Percentiles rank a stretch among this genome's conserved stretches.
phyloP scores from a whole-genome alignment of 2,329 filamentous ascomycete genomes.

The Cadophora sp. region DNA sequence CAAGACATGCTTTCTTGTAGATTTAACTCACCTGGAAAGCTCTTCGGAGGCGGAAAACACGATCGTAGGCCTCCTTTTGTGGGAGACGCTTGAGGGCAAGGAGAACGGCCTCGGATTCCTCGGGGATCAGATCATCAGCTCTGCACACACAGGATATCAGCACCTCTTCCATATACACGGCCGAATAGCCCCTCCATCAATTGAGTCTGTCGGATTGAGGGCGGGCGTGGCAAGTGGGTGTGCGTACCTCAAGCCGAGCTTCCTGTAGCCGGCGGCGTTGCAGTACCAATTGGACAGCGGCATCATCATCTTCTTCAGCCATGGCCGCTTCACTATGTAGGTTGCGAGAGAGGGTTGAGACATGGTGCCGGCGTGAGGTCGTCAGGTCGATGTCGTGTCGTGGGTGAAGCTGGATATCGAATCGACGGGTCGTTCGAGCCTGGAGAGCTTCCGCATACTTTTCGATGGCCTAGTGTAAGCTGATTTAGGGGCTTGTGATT shows the following conservation, averaged over 20 bases:
- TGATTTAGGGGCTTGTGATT: not conserved
- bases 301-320: constrained; percentile 79
- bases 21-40: constrained; percentile 76
- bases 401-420: not conserved
- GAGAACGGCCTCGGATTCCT: constrained; percentile 88
- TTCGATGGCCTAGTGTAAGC: constrained; percentile 16
- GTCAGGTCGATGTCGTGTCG: constrained; percentile 18
- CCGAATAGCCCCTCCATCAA: constrained; percentile 7
- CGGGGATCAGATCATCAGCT: constrained; percentile 92
- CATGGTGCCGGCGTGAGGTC: constrained; percentile 39
- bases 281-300: constrained; percentile 89
- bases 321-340: constrained; percentile 83
- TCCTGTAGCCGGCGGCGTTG: constrained; percentile 89
- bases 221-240: constrained; percentile 9
- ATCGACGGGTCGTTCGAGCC: constrained; percentile 1
- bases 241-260: constrained; percentile 85
- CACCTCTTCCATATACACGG: constrained; percentile 25
- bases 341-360: constrained; percentile 66
- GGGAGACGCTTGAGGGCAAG: constrained; percentile 89
- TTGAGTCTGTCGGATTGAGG: constrained; percentile 16
- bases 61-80: constrained; percentile 92
- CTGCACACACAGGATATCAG: constrained; percentile 54
- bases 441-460: constrained; percentile 3
- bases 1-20: not conserved
- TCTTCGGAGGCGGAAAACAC: constrained; percentile 94